phyloP scores from a whole-genome alignment of 768 basidiomycete genomes.

The Floccularia luteovirens region DNA sequence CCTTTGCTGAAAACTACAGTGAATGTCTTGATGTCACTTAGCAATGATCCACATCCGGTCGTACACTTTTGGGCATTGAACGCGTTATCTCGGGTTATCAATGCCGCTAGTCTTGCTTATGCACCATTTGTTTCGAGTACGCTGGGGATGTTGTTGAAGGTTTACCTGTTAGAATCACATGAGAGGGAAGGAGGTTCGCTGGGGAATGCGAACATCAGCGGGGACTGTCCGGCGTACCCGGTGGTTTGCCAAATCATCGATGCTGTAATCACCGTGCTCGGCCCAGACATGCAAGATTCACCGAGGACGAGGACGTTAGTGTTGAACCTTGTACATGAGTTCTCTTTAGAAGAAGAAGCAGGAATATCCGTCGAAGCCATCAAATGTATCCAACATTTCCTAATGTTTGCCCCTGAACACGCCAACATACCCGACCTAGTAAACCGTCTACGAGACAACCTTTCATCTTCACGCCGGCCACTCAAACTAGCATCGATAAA shows the following conservation, averaged over 20 bases:
- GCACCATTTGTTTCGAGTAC: constrained; percentile 85
- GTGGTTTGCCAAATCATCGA: constrained; percentile 89
- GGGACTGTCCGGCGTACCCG: constrained; percentile 88
- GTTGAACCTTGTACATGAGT: constrained; percentile 79
- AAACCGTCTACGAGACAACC: constrained; percentile 65
- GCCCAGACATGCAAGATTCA: constrained; percentile 93
- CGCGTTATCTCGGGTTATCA: constrained; percentile 80
- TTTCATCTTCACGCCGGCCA: constrained; percentile 75
- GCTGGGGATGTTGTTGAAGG: constrained; percentile 82
- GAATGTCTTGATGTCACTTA: constrained; percentile 89
- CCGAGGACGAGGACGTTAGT: constrained; percentile 71
- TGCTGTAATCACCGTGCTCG: constrained; percentile 87
- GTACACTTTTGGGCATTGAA: constrained; percentile 93
- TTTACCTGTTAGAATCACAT: constrained; percentile 86
- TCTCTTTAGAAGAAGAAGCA: constrained; percentile 81
- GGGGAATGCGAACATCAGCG: constrained; percentile 76
- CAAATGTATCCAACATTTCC: constrained; percentile 92
- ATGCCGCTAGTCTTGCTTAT: constrained; percentile 88
- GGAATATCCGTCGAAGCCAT: constrained; percentile 89
- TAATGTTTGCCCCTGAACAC: constrained; percentile 90
- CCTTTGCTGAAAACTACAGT: constrained; percentile 93
- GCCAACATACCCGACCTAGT: constrained; percentile 79
- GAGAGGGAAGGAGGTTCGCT: constrained; percentile 89
- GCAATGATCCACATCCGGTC: constrained; percentile 92
- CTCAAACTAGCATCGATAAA: constrained; percentile 94